Evolutionary conservation across 2,329 filamentous ascomycete species (phyloP), one percentile per base, ranked within the genome.

Genomic region (Sarocladiaceae sp.): DNA sequence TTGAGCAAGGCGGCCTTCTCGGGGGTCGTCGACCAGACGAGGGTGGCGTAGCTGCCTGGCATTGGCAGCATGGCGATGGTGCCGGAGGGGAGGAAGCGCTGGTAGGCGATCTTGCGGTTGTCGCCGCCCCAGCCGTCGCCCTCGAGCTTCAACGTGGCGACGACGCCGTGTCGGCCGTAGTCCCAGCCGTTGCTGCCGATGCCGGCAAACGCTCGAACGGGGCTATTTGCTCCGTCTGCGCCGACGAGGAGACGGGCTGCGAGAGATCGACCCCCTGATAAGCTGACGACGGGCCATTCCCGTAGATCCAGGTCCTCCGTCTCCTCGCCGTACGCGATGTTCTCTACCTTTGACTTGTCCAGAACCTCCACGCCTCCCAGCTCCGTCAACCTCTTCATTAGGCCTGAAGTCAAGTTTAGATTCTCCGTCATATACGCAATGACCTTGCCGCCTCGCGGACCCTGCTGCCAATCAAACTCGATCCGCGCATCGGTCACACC

Each of bases 351-450:
- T 3, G 85, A 82, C 40, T 80, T 80, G 52, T 90, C 88, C 46
- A 90, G 83, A 9, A 93, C 67, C 4, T 82, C 77, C 13, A 90
- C 74, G 3, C 74, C 73, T 2, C 81, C 79, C 2, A 94, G 69
- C 52, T 85, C 77, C 9, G 83, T 72, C 27, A 96, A 73, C 12
- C 85, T 78, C 45, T 74, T 74, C 42, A 96, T 66, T 6, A 98
- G 72, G 1, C 81, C 88, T 1, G 83, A 83, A 2, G 88, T 89
- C 26, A 96, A 73, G 61, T 98, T 97, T 24, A 84, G 64, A 62
- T 97, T 98, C 71, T 98, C 94, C 33, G 83, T 87, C 91, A 98
- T 98, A 61, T 93, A 95, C 9, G 93, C 93, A 53, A 98, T 88
- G 1, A 81, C 85, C 48, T 72, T 76, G 58, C 69, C 67, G 49